phyloP scores from a whole-genome alignment of 1,139 yeast genomes.

The Candida sp. region DNA sequence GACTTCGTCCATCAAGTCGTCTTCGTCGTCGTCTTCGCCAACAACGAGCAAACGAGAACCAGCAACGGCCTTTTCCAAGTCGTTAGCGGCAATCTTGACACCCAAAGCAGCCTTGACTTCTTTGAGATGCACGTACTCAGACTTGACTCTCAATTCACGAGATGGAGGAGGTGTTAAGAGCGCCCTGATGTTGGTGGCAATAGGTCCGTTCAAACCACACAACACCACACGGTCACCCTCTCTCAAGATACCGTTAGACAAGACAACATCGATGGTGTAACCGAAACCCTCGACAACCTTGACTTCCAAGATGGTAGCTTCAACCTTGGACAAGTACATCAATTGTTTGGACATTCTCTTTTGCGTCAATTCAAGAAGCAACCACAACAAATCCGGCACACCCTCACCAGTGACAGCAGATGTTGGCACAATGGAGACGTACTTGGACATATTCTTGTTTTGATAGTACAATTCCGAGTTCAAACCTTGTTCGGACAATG shows the following conservation, averaged over 20 bases:
- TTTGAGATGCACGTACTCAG: slow-evolving; percentile 94
- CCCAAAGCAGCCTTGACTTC: slow-evolving; percentile 99
- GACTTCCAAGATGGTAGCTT: slow-evolving; percentile 97
- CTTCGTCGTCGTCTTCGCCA: slow-evolving; percentile 98
- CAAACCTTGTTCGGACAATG: slow-evolving; percentile 97
- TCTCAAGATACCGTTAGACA: slow-evolving; percentile 91
- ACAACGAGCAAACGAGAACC: slow-evolving; percentile 96
- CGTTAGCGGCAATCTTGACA: slow-evolving; percentile 98
- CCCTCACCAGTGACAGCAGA: slow-evolving; percentile 99
- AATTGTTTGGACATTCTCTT: slow-evolving; percentile 99
- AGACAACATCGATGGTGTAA: slow-evolving; percentile 96
- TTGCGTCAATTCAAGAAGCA: slow-evolving; percentile 93
- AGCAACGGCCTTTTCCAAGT: slow-evolving; percentile 98
- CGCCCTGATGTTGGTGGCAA: slow-evolving; percentile 97
- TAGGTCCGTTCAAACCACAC: slow-evolving; percentile 99
- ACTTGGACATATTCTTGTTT: slow-evolving; percentile 90
- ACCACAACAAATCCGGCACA: slow-evolving; percentile 98
- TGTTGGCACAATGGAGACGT: slow-evolving; percentile 96
- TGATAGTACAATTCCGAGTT: slow-evolving; percentile 96
- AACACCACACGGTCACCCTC: slow-evolving; percentile 96
- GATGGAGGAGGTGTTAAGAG: slow-evolving; percentile 97
- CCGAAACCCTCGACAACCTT: slow-evolving; percentile 99
- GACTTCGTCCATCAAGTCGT: slow-evolving; percentile 96
- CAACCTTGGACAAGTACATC: slow-evolving; percentile 92
- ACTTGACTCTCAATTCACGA: slow-evolving; percentile 93